Conservation (phyloP, 352 stramenopile genomes). For the Globisporangium paddicum region DNA sequence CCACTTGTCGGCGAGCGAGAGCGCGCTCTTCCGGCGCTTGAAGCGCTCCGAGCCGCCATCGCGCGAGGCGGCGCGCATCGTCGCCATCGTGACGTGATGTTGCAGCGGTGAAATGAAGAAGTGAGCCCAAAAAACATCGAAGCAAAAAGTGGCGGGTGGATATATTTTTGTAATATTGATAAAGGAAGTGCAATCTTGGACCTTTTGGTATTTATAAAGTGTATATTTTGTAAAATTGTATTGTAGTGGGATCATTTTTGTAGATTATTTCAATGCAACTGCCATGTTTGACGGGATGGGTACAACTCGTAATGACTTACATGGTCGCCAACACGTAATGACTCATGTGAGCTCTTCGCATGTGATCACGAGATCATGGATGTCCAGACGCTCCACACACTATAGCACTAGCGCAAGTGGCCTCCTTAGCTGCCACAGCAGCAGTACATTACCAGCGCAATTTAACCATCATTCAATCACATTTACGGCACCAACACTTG, state of each 20-base stretch:
- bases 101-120: background rate
- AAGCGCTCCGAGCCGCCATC: background rate
- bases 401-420: too few relatives aligned
- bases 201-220: too few relatives aligned
- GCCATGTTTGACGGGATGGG: background rate
- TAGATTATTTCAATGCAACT: background rate
- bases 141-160: too few relatives aligned
- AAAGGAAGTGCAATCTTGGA: background rate
- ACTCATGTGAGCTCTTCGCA: too few relatives aligned
- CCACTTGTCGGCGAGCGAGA: conserved; percentile 22
- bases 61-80: background rate
- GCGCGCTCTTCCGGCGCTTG: conserved; percentile 11
- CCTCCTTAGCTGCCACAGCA: too few relatives aligned
- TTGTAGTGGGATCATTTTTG: background rate
- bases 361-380: too few relatives aligned
- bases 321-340: background rate
- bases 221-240: background rate
- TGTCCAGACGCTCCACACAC: too few relatives aligned
- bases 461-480: too few relatives aligned
- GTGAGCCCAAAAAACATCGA: too few relatives aligned
- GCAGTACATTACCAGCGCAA: too few relatives aligned
- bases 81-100: background rate
- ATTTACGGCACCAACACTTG: too few relatives aligned
- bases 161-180: background rate
- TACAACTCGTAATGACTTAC: background rate